Conservation (phyloP, 257 asterid genomes). For the Penstemon barbatus region DNA sequence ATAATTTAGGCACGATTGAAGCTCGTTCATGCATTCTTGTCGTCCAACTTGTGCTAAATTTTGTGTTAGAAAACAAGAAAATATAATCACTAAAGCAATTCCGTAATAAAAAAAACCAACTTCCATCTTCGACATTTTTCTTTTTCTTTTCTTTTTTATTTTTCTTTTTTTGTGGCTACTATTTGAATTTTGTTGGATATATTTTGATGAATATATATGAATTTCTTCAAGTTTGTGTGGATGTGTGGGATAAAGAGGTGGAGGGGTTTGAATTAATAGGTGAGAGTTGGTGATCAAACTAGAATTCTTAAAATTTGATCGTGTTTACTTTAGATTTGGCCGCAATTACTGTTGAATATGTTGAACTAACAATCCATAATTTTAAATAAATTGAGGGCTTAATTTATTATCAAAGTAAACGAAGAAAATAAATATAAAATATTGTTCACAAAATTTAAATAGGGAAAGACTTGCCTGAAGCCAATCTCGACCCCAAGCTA, state of each 20-base stretch:
- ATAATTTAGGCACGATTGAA: slow-evolving; percentile 65
- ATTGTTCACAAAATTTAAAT: too few relatives aligned
- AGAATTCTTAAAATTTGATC: slow-evolving; percentile 26
- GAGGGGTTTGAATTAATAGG: slow-evolving; percentile 33
- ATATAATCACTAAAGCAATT: slow-evolving; percentile 19
- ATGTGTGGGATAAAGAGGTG: not conserved
- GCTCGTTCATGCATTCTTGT: slow-evolving; percentile 52
- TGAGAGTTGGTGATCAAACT: slow-evolving; percentile 52
- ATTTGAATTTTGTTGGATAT: not conserved
- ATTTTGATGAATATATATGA: not conserved
- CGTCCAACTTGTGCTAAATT: slow-evolving; percentile 41
- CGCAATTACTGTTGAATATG: slow-evolving; percentile 29
- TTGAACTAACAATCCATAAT: slow-evolving; percentile 29
- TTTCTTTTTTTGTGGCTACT: not conserved
- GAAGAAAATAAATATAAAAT: too few relatives aligned
- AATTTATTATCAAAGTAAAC: too few relatives aligned
- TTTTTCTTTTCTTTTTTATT: not conserved
- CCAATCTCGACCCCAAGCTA: too few relatives aligned
- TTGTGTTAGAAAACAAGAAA: slow-evolving; percentile 30
- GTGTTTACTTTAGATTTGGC: slow-evolving; percentile 5
- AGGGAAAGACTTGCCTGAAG: too few relatives aligned
- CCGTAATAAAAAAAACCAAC: slow-evolving; percentile 12
- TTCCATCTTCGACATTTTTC: slow-evolving; percentile 26
- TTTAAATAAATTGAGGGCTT: too few relatives aligned
- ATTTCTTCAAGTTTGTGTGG: not conserved